Evolutionary conservation across 345 rosid genomes (phyloP), one percentile per base, ranked within the genome.

Genomic region (Cardamine chenopodiifolia): DNA sequence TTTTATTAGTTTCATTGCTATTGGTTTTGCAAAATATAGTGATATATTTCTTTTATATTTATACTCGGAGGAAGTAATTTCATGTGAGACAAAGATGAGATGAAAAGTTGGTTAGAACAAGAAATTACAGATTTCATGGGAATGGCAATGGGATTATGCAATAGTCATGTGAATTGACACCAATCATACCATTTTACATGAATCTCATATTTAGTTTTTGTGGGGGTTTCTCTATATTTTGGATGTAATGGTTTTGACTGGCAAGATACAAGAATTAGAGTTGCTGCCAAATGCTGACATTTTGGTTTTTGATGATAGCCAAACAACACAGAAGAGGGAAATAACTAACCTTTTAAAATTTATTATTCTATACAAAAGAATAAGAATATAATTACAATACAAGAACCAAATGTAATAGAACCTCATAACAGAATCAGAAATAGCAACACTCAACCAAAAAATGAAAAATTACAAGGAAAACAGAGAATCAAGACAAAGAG

Each of bases 11-110:
- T 70, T 55, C 40, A 32, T 44, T 62, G 59, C 32, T 69, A n/a
- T 53, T 68, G 29, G 28, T 57, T 62, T 68, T 62, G 68, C 79
- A 68, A 50, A 11, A 52, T 61, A 22, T 60, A 69, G 39, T 13
- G 58, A 23, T 17, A 42, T 34, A 15, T 44, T 26, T 31, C 8
- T 62, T 42, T 37, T 22, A 2, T 23, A 37, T 58, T 53, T 40
- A 60, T 26, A 39, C 60, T 53, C 29, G 1, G 11, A 45, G 68
- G 25, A 42, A 53, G 35, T 54, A 29, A 23, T 54, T 68, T 62
- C 29, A 26, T 50, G 12, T 20, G 18, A 47, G 25, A 34, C 53
- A 17, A 44, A 42, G 28, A 73, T 54, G 71, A 53, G 63, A 23
- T 59, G 26, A 44, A 15, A 50, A 34, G n/a, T 52, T 52, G 15